Evolutionary conservation across 129 eudicot species (phyloP), one percentile per base, ranked within the genome.

Genomic region (Glebionis coronaria): DNA sequence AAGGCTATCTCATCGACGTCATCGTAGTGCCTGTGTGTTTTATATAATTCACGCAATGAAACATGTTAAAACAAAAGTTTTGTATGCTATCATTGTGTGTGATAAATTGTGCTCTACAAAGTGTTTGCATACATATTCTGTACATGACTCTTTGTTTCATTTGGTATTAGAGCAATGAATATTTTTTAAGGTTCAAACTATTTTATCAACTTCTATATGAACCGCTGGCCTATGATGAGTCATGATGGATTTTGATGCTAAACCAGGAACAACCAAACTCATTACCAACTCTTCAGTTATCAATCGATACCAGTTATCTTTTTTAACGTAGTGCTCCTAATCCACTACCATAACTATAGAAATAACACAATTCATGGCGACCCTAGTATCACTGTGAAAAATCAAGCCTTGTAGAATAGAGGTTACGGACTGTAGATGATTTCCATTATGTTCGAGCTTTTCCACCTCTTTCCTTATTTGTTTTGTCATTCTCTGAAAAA

Each of bases 271-370:
- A n/a, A n/a, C n/a, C n/a, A n/a, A n/a, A n/a, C n/a, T n/a, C n/a
- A n/a, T n/a, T n/a, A n/a, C n/a, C n/a, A n/a, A n/a, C n/a, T n/a
- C n/a, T n/a, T n/a, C 71, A 47, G 87, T 78, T 64, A 94, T 78
- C 69, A 86, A 61, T 63, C 84, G 78, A 78, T 83, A 89, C 99
- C 99, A 89, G 4, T 12, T 76, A 63, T 77, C 63, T 88, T 78
- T 84, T 60, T 61, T 69, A 44, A 50, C 62, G 4, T 77, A 76
- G 21, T 72, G 67, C 78, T 71, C 78, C 98, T 95, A 88, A 13
- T 75, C 71, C 57, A 80, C 54, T 65, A 83, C 76, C 72, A 76
- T 76, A 12, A 95, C 78, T 61, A 88, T 74, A 76, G 95, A 83
- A 45, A 76, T 78, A 71, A 87, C 74, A 77, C 87, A 88, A 63